Evolutionary conservation across 495 filamentous ascomycete genomes (phyloP), one percentile per base, ranked within the genome.

Genomic region (Pseudotulostoma volvatum): DNA sequence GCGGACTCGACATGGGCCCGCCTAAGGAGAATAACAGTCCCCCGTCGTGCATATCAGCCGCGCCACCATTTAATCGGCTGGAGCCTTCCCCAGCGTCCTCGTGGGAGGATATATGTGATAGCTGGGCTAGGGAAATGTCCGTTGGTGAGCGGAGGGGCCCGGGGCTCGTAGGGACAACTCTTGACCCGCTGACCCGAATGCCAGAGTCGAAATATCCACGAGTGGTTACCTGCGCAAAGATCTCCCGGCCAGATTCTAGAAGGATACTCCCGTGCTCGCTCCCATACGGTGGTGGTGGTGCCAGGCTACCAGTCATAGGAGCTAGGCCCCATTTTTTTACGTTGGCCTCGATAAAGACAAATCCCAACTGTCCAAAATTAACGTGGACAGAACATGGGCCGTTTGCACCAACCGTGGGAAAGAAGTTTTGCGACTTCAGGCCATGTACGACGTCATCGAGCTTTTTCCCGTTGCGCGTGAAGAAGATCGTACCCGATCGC

Each of bases 251-350:
- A 0, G 84, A 77, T 52, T 95, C 92, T 4, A 97, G 76, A 5
- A 97, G 61, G 39, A 97, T 94, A 49, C 84, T 93, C 38, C 90
- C 90, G 54, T 93, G 84, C 57, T 95, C 90, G 40, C 81, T 90
- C 15, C 90, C 90, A 50, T 97, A 97, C 3, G 90, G 92, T 32
- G 90, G 90, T 20, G 90, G 90, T 9, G 90, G 92, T 31, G 88
- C 92, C 30, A 96, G 68, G 51, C 82, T 92, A 31, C 90, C 90
- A 1, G 87, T 93, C 73, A 92, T 92, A 9, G 90, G 90, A 34
- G 90, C 90, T 37, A 97, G 62, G 4, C 90, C 90, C 90, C 90
- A 96, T 68, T 95, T 96, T 71, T 97, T 97, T 28, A 97, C 90
- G 46, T 97, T 97, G 32, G 85, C 90, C 60, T 97, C 90, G 52